phyloP scores from a whole-genome alignment of 2,329 filamentous ascomycete genomes.

The Pseudomassariella vexata region DNA sequence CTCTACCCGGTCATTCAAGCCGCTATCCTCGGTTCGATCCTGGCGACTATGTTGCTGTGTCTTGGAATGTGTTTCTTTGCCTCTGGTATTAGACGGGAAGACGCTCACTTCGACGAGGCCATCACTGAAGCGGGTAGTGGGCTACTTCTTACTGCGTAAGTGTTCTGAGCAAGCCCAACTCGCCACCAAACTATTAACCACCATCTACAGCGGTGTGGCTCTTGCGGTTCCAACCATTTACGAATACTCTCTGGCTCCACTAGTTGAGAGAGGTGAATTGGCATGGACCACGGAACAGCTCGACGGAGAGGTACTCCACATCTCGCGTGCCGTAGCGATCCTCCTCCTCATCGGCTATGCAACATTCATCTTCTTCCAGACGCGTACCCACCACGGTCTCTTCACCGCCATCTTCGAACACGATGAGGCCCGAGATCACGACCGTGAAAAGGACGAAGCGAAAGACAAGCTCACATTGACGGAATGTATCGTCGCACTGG shows the following conservation, averaged over 20 bases:
- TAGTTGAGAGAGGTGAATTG: constrained; percentile 17
- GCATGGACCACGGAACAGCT: constrained; percentile 36
- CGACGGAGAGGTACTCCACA: constrained; percentile 47
- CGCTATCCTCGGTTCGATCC: constrained; percentile 75
- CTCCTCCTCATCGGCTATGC: constrained; percentile 65
- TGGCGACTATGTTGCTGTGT: constrained; percentile 77
- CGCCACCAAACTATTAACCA: too few relatives aligned
- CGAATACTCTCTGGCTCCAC: constrained; percentile 35
- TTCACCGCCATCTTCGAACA: constrained; percentile 68
- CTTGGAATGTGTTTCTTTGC: constrained; percentile 75
- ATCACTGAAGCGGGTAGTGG: constrained; percentile 76
- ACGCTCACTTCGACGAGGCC: constrained; percentile 67
- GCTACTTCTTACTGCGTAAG: constrained; percentile 70
- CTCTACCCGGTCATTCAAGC: constrained; percentile 71
- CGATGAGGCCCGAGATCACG: constrained; percentile 63
- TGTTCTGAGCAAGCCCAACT: constrained; percentile 18
- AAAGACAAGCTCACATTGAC: constrained; percentile 69
- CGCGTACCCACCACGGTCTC: constrained; percentile 70
- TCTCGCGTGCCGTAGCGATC: constrained; percentile 66
- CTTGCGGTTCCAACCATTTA: constrained; percentile 52
- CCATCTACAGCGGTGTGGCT: constrained; percentile 38
- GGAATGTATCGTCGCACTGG: constrained; percentile 63
- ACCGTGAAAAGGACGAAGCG: constrained; percentile 51
- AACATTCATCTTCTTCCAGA: constrained; percentile 66
- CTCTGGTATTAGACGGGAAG: constrained; percentile 62